A percentile compares a stretch with the other conserved stretches of the same genome.
phyloP scores from a whole-genome alignment of 495 filamentous ascomycete species.

The Neurospora africana region DNA sequence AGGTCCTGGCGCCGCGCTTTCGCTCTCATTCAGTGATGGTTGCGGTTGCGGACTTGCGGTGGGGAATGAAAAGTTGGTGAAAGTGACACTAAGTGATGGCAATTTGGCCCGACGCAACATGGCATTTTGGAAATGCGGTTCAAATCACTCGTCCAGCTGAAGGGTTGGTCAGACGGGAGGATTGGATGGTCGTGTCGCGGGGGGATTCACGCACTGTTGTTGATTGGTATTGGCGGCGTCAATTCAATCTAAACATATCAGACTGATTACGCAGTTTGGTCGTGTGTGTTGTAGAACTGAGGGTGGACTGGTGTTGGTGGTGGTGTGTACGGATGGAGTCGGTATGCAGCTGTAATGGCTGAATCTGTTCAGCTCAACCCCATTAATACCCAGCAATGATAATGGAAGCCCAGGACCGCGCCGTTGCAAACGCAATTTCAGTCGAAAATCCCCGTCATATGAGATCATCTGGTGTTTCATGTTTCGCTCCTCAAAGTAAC shows the following conservation, averaged over 20 bases:
- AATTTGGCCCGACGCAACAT: neutral
- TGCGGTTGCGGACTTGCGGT: neutral
- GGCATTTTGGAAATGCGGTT: slow-evolving; percentile 3
- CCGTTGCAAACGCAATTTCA: neutral
- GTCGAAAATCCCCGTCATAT: neutral
- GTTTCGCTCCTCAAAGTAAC: neutral
- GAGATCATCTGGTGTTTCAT: neutral
- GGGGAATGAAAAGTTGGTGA: neutral
- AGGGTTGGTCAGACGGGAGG: neutral
- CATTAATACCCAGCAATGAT: neutral
- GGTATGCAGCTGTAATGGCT: neutral
- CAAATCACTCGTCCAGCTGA: neutral
- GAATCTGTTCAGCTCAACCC: neutral
- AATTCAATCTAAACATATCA: neutral
- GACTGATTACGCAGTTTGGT: neutral
- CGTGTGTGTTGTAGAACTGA: neutral
- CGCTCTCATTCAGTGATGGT: neutral
- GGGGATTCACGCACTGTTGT: neutral
- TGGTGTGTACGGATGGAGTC: neutral
- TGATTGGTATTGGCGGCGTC: neutral
- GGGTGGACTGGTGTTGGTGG: neutral
- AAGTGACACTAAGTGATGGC: neutral
- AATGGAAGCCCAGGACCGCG: neutral
- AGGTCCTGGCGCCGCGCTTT: neutral
- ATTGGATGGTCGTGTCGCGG: neutral